Evolutionary conservation across 2,329 filamentous ascomycete genomes (phyloP).

Genomic region (Amylocarpus encephaloides): DNA sequence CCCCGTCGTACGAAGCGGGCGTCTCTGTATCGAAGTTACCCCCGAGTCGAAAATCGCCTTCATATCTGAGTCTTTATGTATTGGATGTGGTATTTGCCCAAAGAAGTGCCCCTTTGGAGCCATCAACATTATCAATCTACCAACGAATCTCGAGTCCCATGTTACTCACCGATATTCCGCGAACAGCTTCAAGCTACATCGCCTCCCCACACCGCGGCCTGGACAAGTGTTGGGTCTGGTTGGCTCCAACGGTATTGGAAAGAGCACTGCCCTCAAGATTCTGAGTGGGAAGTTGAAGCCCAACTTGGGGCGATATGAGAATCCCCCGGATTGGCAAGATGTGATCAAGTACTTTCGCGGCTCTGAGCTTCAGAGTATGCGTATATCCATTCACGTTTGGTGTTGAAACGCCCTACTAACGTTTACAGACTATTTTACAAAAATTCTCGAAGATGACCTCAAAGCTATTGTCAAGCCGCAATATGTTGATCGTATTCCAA

Average conservation of each 20-base stretch:
- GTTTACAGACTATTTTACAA: constrained; percentile 86
- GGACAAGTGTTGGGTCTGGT: constrained; percentile 95
- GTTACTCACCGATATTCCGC: constrained; percentile 98
- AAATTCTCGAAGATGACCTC: constrained; percentile 91
- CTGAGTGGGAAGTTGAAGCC: constrained; percentile 98
- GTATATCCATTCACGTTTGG: constrained; percentile 9
- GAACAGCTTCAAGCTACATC: constrained; percentile 99
- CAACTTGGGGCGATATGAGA: constrained; percentile 89
- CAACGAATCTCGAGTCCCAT: constrained; percentile 96
- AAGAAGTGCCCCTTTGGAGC: constrained; percentile 99
- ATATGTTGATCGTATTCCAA: constrained; percentile 94
- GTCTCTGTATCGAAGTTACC: constrained; percentile 92
- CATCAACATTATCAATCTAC: constrained; percentile 99
- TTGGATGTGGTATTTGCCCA: constrained; percentile 98
- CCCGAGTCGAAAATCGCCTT: constrained; percentile 90
- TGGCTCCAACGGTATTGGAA: constrained; percentile 99
- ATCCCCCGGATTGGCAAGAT: constrained; percentile 98
- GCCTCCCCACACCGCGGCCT: constrained; percentile 89
- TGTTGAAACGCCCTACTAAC: constrained; percentile 4
- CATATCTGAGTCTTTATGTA: constrained; percentile 92
- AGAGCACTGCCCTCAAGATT: constrained; percentile 99
- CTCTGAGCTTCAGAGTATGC: constrained; percentile 88
- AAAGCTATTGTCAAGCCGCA: constrained; percentile 99
- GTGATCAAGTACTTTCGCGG: constrained; percentile 98
- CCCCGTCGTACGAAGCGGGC: constrained; percentile 93